phyloP scores from a whole-genome alignment of 2,329 filamentous ascomycete genomes.

The Nakataea oryzae region DNA sequence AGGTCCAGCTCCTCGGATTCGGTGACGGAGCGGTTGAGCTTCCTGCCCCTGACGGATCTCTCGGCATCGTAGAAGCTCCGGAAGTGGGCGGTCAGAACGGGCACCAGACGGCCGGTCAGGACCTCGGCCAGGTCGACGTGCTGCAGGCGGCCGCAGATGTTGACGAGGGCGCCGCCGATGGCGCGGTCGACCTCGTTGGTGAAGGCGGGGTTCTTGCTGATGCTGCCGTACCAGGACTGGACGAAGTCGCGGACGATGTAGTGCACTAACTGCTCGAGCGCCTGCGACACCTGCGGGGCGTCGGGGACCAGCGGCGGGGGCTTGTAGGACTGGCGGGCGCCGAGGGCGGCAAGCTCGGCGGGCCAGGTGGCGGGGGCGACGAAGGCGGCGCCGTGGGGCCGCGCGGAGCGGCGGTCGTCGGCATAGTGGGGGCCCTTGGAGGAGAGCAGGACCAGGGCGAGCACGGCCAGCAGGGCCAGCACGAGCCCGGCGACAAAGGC shows the following conservation, averaged over 20 bases:
- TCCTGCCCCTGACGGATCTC: conserved; percentile 72
- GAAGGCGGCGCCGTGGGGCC: conserved; percentile 44
- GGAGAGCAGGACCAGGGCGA: conserved; percentile 51
- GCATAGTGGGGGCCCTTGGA: conserved; percentile 38
- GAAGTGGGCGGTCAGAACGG: conserved; percentile 80
- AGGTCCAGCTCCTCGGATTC: conserved; percentile 94
- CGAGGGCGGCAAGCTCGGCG: conserved; percentile 57
- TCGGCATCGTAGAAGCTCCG: conserved; percentile 89
- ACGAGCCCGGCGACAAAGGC: conserved; percentile 66
- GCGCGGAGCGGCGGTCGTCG: conserved; percentile 26
- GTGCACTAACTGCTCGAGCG: conserved; percentile 68
- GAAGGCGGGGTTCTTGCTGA: conserved; percentile 73
- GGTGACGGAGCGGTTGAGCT: conserved; percentile 80
- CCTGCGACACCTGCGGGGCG: conserved; percentile 67
- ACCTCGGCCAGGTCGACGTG: conserved; percentile 77
- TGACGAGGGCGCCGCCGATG: conserved; percentile 61
- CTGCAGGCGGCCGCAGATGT: conserved; percentile 61
- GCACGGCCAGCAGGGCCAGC: conserved; percentile 40
- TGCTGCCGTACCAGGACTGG: conserved; percentile 76
- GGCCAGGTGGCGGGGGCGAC: conserved; percentile 55
- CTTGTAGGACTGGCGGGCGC: conserved; percentile 55
- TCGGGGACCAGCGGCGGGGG: conserved; percentile 62
- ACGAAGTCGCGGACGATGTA: conserved; percentile 77
- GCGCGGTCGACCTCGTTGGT: conserved; percentile 76
- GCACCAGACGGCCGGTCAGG: conserved; percentile 71